Evolutionary conservation across 495 filamentous ascomycete genomes (phyloP), one percentile per base, ranked within the genome.

Genomic region (Pseudevernia furfuracea): DNA sequence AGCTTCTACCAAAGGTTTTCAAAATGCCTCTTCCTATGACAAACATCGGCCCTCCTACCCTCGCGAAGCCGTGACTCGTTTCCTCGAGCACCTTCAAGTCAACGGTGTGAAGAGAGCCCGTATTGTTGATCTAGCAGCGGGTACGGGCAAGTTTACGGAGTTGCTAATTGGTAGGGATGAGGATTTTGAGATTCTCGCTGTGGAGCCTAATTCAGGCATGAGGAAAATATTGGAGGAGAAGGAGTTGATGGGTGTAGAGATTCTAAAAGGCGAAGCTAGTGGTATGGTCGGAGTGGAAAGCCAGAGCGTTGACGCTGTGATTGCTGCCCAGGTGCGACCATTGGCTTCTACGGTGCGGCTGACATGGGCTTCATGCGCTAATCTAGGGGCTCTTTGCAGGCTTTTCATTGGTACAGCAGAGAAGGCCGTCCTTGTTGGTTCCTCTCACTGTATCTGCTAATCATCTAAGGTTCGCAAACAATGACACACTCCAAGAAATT

Each of bases 141-240:
- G 87, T 0, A 88, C 84, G 0, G 87, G 87, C 14, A 88, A 88
- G 67, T 85, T 87, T 68, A 88, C 85, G 5, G 80, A 85, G 67
- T 66, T 81, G 25, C 75, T 89, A 10, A 79, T 80, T 1, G 70
- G 56, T 37, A 71, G 75, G 3, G 82, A 88, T 69, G 69, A 71
- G 30, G 63, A 67, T 2, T 88, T 77, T 71, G 70, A 78, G 32
- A 79, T 89, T 48, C 66, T 84, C 21, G 87, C 85, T 7, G 77
- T 88, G 32, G 85, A 88, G 68, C 87, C 86, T 43, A 8, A 23
- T 68, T 74, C 70, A 25, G 78, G 71, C 2, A 89, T 89, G 86
- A 73, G 84, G 23, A 74, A 72, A 36, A 77, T 81, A 67, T 75
- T 88, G 48, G 78, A 70, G 30, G 71, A 71, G 58, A 89, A 88